Evolutionary conservation across 306 rosid species (phyloP).

Genomic region (Prunus salicina): DNA sequence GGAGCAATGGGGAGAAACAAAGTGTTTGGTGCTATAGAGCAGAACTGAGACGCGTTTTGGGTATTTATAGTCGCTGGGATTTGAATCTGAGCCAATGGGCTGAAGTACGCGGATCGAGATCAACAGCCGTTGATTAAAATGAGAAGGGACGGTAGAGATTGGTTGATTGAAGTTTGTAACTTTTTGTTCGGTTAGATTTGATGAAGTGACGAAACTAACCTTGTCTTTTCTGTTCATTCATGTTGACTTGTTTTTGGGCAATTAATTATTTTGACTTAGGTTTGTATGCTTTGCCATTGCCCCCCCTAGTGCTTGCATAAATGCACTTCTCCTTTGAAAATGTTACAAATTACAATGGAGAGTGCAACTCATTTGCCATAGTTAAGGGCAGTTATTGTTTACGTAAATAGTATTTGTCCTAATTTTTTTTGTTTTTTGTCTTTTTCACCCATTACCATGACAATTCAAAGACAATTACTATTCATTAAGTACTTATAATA

Average conservation of each 20-base stretch:
- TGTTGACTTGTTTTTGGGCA: neutral
- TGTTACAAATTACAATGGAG: too few species aligned
- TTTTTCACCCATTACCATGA: accelerated
- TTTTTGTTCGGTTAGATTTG: neutral
- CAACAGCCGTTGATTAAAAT: conserved; percentile 29
- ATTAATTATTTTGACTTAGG: too few species aligned
- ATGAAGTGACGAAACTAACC: conserved; percentile 30
- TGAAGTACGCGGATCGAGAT: conserved; percentile 37
- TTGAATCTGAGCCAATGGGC: conserved; percentile 32
- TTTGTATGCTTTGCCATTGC: too few species aligned
- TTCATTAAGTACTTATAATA: too few species aligned
- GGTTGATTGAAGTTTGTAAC: neutral
- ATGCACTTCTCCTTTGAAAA: too few species aligned
- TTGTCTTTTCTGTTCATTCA: neutral
- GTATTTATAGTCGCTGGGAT: conserved; percentile 38
- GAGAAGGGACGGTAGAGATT: conserved; percentile 29
- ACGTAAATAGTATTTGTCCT: too few species aligned
- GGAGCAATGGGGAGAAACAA: neutral
- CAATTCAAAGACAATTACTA: too few species aligned
- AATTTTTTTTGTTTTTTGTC: accelerated
- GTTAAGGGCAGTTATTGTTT: too few species aligned
- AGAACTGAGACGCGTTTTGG: neutral
- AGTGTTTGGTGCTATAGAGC: neutral
- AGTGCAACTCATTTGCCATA: too few species aligned
- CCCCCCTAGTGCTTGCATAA: too few species aligned